phyloP scores from a whole-genome alignment of 371 early-diverging fungal genomes.

The Cokeromyces recurvatus region DNA sequence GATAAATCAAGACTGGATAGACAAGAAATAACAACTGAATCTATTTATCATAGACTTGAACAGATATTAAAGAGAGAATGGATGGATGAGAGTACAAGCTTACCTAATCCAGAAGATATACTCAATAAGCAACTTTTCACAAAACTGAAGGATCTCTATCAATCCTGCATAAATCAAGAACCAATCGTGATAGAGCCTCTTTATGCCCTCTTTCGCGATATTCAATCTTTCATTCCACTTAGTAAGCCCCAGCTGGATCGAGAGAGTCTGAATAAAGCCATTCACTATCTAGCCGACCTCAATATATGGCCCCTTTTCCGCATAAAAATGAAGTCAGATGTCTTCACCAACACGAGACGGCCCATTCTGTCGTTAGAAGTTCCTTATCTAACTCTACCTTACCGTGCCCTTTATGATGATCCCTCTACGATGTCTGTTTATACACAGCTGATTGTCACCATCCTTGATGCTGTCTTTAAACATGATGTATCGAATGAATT shows the following conservation, averaged over 20 bases:
- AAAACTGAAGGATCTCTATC: conserved; percentile 44
- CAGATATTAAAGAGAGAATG: conserved; percentile 9
- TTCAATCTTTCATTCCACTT: conserved; percentile 14
- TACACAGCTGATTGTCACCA: conserved; percentile 24
- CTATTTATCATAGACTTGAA: conserved; percentile 13
- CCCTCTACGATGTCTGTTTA: conserved; percentile 8
- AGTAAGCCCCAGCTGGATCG: not conserved
- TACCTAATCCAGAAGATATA: conserved; percentile 33
- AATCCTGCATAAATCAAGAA: conserved; percentile 52
- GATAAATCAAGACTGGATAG: conserved; percentile 21
- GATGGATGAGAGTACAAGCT: not conserved
- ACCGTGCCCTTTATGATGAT: conserved; percentile 47
- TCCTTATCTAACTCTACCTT: conserved; percentile 38
- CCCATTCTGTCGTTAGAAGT: conserved; percentile 27
- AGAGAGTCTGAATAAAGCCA: conserved; percentile 10
- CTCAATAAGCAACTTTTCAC: conserved; percentile 37
- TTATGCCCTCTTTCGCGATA: conserved; percentile 30
- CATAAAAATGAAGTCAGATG: conserved; percentile 19
- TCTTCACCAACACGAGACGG: not conserved
- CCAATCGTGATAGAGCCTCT: conserved; percentile 21
- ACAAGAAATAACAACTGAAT: conserved; percentile 4
- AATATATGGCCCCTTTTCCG: conserved; percentile 28
- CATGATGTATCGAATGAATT: conserved; percentile 23
- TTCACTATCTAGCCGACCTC: conserved; percentile 10
- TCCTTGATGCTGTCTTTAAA: conserved; percentile 19